Percentiles rank a stretch among this genome's conserved stretches.
These are phyloP conservation scores for Lachancea cidri DNA, from an alignment of 805 yeast species.

Conservation along the genomic window DNA sequence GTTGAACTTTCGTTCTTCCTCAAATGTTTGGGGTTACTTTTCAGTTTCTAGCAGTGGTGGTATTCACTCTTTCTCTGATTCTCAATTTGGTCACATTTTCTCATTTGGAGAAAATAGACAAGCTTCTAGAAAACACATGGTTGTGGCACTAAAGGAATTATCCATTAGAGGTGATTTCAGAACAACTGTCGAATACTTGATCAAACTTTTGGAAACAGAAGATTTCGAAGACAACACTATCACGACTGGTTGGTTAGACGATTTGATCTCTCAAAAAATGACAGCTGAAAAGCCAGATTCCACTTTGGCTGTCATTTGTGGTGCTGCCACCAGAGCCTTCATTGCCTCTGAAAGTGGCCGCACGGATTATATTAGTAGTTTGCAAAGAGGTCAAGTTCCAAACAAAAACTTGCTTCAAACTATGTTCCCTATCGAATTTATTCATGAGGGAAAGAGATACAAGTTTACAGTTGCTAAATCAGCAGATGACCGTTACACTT, in stretches of 20 bases:
- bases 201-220: constrained; percentile 91
- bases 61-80: constrained; percentile 95
- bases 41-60: constrained; percentile 95
- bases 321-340: constrained; percentile 96
- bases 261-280: constrained; percentile 83
- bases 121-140: constrained; percentile 98
- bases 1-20: constrained; percentile 91
- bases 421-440: constrained; percentile 88
- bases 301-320: constrained; percentile 85
- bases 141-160: constrained; percentile 93
- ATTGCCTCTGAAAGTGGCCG: constrained; percentile 67
- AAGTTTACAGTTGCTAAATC: constrained; percentile 95
- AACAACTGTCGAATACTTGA: constrained; percentile 95
- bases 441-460: constrained; percentile 88
- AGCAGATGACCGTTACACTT: constrained; percentile 74
- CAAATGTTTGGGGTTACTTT: constrained; percentile 99
- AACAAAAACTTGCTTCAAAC: constrained; percentile 76
- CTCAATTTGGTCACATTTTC: constrained; percentile 98
- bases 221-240: constrained; percentile 95
- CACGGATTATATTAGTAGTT: constrained; percentile 62
- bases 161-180: constrained; percentile 98
- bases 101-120: constrained; percentile 99
- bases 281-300: constrained; percentile 98
- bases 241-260: constrained; percentile 99
- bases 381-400: constrained; percentile 95